Evolutionary conservation across 805 yeast species (phyloP).

Genomic region (Hanseniaspora lindneri): DNA sequence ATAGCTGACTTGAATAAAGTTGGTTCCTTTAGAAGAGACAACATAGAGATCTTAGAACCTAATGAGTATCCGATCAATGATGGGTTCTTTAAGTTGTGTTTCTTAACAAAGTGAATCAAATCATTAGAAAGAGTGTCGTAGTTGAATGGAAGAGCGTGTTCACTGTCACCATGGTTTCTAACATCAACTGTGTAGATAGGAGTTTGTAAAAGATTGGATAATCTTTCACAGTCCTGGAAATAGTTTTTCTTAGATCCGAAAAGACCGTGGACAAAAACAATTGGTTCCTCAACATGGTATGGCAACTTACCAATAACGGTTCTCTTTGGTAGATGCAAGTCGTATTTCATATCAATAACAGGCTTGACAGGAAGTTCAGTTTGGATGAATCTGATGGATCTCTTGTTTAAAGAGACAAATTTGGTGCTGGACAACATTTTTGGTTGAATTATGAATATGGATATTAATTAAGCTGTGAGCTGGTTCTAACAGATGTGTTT

Average conservation of each 20-base stretch:
- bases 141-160: constrained; percentile 34
- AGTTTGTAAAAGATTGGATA: constrained; percentile 27
- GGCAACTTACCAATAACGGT: constrained; percentile 22
- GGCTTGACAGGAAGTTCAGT: constrained; percentile 20
- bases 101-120: constrained; percentile 30
- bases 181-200: constrained; percentile 35
- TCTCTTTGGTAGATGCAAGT: constrained; percentile 23
- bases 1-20: constrained; percentile 31
- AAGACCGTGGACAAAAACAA: constrained; percentile 39
- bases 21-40: constrained; percentile 33
- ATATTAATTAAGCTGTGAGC: too few relatives aligned
- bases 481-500: too few relatives aligned
- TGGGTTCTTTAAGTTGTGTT: constrained; percentile 25
- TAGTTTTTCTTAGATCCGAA: constrained; percentile 38
- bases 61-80: constrained; percentile 37
- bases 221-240: constrained; percentile 29
- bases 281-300: constrained; percentile 25
- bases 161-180: constrained; percentile 39
- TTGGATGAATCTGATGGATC: constrained; percentile 10
- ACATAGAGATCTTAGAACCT: constrained; percentile 44
- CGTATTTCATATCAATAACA: constrained; percentile 25
- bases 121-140: constrained; percentile 35
- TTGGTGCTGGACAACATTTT: constrained; percentile 8
- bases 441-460: too few relatives aligned
- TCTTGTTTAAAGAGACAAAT: background rate